phyloP scores from a whole-genome alignment of 495 filamentous ascomycete genomes.

The Cercophora sp. region DNA sequence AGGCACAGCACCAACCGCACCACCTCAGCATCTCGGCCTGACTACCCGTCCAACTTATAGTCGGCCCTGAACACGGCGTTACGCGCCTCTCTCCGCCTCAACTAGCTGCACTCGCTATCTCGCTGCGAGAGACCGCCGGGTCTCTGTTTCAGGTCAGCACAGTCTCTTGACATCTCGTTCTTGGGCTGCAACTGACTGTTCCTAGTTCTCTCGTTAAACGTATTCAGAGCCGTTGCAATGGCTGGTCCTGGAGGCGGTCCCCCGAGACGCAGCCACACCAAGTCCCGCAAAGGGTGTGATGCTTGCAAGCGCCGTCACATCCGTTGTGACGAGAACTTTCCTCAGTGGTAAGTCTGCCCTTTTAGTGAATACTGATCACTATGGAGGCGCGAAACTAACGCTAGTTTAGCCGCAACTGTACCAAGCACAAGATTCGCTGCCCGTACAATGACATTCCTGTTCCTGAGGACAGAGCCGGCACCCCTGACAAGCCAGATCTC shows the following conservation, averaged over 20 bases:
- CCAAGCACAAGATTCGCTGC: slow-evolving; percentile 96
- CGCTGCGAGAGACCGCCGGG: slow-evolving; percentile 27
- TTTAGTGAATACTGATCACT: not conserved
- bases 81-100: slow-evolving; percentile 26
- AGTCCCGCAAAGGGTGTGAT: slow-evolving; percentile 94
- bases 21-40: not conserved
- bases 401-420: slow-evolving; percentile 79
- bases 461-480: slow-evolving; percentile 59
- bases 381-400: slow-evolving; percentile 26
- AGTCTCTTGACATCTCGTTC: no score
- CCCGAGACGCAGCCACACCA: slow-evolving; percentile 82
- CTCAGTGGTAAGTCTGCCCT: slow-evolving; percentile 84
- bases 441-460: slow-evolving; percentile 85
- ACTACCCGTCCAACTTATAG: slow-evolving; percentile 3
- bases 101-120: slow-evolving; percentile 38
- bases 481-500: slow-evolving; percentile 70
- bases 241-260: slow-evolving; percentile 71
- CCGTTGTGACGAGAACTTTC: slow-evolving; percentile 94
- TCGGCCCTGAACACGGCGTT: slow-evolving; percentile 19
- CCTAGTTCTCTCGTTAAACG: slow-evolving; percentile 41
- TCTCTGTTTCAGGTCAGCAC: slow-evolving; percentile 40
- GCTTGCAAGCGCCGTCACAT: slow-evolving; percentile 98
- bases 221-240: slow-evolving; percentile 47
- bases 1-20: no score
- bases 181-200: slow-evolving; percentile 19